Conservation (phyloP, 148 eudicot species). For the Tetragonia tetragonoides region DNA sequence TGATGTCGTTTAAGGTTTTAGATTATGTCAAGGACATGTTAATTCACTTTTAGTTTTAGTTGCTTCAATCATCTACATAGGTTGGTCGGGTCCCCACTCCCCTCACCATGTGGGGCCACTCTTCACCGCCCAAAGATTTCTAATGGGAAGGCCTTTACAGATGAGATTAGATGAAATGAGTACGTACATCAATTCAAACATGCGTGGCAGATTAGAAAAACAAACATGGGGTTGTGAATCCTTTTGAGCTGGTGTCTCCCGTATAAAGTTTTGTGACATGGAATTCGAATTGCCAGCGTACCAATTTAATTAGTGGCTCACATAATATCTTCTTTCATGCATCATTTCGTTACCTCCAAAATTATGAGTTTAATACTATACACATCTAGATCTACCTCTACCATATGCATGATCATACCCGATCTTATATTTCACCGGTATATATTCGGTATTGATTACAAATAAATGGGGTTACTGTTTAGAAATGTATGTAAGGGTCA, state of each 20-base stretch:
- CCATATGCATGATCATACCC: too few species aligned
- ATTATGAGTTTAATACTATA: conserved; percentile 13
- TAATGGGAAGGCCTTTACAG: conserved; percentile 18
- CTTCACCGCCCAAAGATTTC: conserved; percentile 30
- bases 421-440: too few species aligned
- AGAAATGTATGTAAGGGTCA: too few species aligned
- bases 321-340: background rate
- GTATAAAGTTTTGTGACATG: too few species aligned
- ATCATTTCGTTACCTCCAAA: conserved; percentile 14
- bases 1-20: conserved; percentile 11
- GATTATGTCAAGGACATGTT: background rate
- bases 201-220: conserved; percentile 13
- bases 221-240: background rate
- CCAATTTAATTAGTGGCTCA: conserved; percentile 5
- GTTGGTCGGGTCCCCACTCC: background rate
- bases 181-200: background rate
- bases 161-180: conserved; percentile 5
- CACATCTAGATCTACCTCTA: conserved; percentile 12
- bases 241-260: conserved; percentile 8
- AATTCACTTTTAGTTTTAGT: background rate
- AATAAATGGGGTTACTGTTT: too few species aligned
- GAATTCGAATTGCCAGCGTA: background rate
- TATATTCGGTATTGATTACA: too few species aligned
- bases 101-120: conserved; percentile 10
- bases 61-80: conserved; percentile 16